These are phyloP conservation scores for Rhodamnia argentea DNA, from an alignment of 345 rosid species.

Conservation along the genomic window DNA sequence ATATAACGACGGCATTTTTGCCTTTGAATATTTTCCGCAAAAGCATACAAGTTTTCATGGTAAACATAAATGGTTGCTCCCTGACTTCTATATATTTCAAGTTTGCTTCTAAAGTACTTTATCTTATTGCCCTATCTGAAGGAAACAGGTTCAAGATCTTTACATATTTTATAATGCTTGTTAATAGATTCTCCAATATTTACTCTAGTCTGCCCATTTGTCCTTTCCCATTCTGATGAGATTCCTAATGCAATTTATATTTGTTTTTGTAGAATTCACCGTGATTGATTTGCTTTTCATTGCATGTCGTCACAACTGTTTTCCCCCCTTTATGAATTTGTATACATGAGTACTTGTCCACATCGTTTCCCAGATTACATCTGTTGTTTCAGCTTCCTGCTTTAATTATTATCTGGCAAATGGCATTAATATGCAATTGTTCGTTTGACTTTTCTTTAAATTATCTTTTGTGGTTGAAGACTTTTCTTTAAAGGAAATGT, in stretches of 20 bases:
- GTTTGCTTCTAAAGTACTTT: neutral
- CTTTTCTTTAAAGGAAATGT: neutral
- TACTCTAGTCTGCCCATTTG: neutral
- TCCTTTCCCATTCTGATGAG: neutral
- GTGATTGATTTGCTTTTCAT: neutral
- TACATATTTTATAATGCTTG: neutral
- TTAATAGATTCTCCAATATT: neutral
- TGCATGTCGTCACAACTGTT: neutral
- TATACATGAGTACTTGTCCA: neutral
- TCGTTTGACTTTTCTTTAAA: neutral
- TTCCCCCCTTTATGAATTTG: neutral
- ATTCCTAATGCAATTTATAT: neutral
- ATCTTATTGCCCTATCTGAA: neutral
- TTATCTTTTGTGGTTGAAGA: no score
- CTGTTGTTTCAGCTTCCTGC: neutral
- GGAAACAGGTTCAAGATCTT: neutral
- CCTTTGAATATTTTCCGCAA: neutral
- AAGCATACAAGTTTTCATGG: neutral
- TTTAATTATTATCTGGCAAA: neutral
- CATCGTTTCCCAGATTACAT: neutral
- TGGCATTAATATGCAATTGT: neutral
- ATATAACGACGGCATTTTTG: neutral
- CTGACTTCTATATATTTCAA: neutral
- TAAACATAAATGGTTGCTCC: neutral
- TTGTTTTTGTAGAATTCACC: neutral